Conservation (phyloP, 148 eudicot genomes). For the Vaccinium macrocarpon region DNA sequence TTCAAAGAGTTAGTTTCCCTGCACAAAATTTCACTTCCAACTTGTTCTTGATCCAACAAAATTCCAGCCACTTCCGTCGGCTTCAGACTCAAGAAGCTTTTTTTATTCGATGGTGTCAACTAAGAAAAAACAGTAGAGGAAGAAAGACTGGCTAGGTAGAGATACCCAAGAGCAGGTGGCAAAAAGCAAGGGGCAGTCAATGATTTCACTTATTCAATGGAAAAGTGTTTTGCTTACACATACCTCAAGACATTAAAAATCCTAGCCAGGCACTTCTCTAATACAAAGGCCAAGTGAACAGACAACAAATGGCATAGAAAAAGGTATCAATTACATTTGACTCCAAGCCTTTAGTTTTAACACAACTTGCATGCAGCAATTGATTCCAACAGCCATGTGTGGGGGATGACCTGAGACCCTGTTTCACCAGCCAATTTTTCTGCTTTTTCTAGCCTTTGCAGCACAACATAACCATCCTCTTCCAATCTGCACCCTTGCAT, state of each 20-base stretch:
- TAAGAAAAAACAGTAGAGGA: neutral
- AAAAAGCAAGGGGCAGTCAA: neutral
- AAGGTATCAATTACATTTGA: neutral
- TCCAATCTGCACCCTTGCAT: conserved; percentile 13
- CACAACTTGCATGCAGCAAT: conserved; percentile 58
- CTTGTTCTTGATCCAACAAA: neutral
- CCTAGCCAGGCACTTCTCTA: neutral
- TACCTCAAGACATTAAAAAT: neutral
- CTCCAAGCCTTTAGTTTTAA: neutral
- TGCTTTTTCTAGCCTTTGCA: conserved; percentile 39
- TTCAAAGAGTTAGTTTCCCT: neutral
- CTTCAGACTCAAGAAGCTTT: neutral
- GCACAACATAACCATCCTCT: conserved; percentile 19
- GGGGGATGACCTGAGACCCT: conserved; percentile 48
- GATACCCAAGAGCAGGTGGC: neutral
- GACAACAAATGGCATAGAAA: neutral
- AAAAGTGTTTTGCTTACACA: neutral
- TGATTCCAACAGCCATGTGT: conserved; percentile 82
- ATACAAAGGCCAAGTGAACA: neutral
- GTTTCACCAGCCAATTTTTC: conserved; percentile 39
- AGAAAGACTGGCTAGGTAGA: neutral
- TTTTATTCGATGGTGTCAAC: neutral
- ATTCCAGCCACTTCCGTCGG: neutral
- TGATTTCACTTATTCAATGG: neutral
- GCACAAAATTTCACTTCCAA: neutral